These are phyloP conservation scores for Epichloe sp. DNA, from an alignment of 2,329 filamentous ascomycete species.

Conservation along the genomic window DNA sequence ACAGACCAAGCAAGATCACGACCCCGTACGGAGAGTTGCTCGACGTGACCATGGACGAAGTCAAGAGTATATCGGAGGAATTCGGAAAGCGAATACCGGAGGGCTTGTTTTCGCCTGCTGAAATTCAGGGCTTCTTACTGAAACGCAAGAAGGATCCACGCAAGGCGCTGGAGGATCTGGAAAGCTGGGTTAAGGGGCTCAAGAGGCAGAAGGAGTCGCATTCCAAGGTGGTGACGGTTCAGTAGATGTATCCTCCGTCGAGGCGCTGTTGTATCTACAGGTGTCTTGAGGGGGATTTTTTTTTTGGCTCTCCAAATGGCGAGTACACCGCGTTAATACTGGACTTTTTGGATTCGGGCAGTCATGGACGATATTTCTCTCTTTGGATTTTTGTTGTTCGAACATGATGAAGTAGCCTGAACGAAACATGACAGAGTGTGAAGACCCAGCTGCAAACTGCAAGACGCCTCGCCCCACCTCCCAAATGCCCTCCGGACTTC, in stretches of 20 bases:
- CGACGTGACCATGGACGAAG: conserved; percentile 24
- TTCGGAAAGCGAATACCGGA: conserved; percentile 43
- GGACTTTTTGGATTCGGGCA: too few relatives aligned
- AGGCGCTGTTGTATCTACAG: too few relatives aligned
- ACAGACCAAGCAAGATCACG: conserved; percentile 1
- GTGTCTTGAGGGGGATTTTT: too few relatives aligned
- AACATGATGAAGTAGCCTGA: too few relatives aligned
- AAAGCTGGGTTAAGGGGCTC: conserved; percentile 39
- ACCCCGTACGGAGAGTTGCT: conserved; percentile 9
- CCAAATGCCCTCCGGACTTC: too few relatives aligned
- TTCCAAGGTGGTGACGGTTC: conserved; percentile 35
- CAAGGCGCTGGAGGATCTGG: conserved; percentile 39
- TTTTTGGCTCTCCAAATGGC: too few relatives aligned
- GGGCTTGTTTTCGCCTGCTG: conserved; percentile 42
- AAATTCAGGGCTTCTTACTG: conserved; percentile 52
- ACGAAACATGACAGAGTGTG: too few relatives aligned
- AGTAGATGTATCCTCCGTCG: conserved; percentile 12
- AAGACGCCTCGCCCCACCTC: too few relatives aligned
- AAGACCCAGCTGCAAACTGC: too few relatives aligned
- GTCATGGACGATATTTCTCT: too few relatives aligned
- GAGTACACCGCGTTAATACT: too few relatives aligned
- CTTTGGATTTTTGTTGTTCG: too few relatives aligned
- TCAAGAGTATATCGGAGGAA: conserved; percentile 29
- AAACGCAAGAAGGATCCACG: conserved; percentile 46
- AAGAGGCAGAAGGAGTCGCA: conserved; percentile 35